Evolutionary conservation across 768 basidiomycete species (phyloP).

Genomic region (Termitomyces titanicus): DNA sequence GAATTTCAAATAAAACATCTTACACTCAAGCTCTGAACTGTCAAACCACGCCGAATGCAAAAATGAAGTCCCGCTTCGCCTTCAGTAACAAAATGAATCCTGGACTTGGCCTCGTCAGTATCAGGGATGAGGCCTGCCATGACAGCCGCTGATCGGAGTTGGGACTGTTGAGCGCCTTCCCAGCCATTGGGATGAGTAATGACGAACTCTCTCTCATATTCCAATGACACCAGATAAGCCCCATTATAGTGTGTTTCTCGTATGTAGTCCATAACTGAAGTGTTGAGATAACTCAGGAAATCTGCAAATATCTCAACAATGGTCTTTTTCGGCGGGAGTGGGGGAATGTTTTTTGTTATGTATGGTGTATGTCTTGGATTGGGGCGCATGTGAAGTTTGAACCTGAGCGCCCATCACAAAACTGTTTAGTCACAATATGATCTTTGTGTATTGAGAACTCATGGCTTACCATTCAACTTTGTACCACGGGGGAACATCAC

Average conservation of each 20-base stretch:
- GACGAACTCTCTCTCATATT: slow-evolving; percentile 38
- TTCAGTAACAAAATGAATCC: slow-evolving; percentile 49
- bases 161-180: slow-evolving; percentile 48
- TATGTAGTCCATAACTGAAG: slow-evolving; percentile 38
- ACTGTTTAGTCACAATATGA: neutral
- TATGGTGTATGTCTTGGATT: slow-evolving; percentile 3
- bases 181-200: slow-evolving; percentile 58
- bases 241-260: slow-evolving; percentile 37
- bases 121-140: slow-evolving; percentile 40
- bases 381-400: slow-evolving; percentile 20
- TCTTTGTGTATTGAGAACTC: neutral
- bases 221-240: slow-evolving; percentile 32
- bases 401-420: slow-evolving; percentile 18
- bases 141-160: slow-evolving; percentile 44
- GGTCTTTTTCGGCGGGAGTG: slow-evolving; percentile 39
- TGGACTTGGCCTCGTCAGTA: slow-evolving; percentile 29
- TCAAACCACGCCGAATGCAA: slow-evolving; percentile 39
- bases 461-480: slow-evolving; percentile 43
- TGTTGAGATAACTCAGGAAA: slow-evolving; percentile 40
- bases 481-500: slow-evolving; percentile 40
- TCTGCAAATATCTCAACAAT: slow-evolving; percentile 42
- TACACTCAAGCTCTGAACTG: slow-evolving; percentile 24
- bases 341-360: slow-evolving; percentile 28
- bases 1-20: slow-evolving; percentile 3
- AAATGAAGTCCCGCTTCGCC: slow-evolving; percentile 55